Evolutionary conservation across 345 rosid genomes (phyloP).

Genomic region (Arabis hirsuta): DNA sequence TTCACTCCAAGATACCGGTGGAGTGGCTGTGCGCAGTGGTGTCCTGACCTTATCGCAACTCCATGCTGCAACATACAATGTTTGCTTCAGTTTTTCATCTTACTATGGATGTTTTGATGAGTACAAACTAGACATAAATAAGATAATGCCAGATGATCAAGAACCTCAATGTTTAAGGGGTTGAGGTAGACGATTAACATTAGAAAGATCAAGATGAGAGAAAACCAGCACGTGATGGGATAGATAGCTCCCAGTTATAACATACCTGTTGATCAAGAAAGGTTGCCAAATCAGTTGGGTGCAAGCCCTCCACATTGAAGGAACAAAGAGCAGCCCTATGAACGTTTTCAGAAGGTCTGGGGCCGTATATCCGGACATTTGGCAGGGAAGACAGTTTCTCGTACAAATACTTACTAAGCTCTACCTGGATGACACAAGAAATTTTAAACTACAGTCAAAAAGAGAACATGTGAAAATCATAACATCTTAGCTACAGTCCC

Average conservation of each 20-base stretch:
- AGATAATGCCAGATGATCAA: slow-evolving; percentile 3
- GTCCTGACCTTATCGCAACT: slow-evolving; percentile 96
- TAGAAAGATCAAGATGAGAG: slow-evolving; percentile 6
- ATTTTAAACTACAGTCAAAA: slow-evolving; percentile 17
- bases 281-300: slow-evolving; percentile 94
- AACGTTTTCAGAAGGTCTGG: slow-evolving; percentile 67
- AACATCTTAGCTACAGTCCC: not conserved
- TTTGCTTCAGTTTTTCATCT: slow-evolving; percentile 17
- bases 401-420: slow-evolving; percentile 73
- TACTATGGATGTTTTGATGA: not conserved
- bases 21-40: slow-evolving; percentile 96
- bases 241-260: slow-evolving; percentile 1
- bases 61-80: slow-evolving; percentile 73
- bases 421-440: slow-evolving; percentile 48
- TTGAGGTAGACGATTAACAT: not conserved
- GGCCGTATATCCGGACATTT: slow-evolving; percentile 78
- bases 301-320: slow-evolving; percentile 80
- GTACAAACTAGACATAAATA: not conserved
- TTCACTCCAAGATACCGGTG: slow-evolving; percentile 79
- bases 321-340: slow-evolving; percentile 82
- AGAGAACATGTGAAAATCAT: not conserved
- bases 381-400: slow-evolving; percentile 67
- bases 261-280: slow-evolving; percentile 89
- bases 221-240: slow-evolving; percentile 9
- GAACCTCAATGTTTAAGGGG: not conserved